Percentiles rank a stretch among this genome's conserved stretches.
These are phyloP conservation scores for Carallia brachiata DNA, from an alignment of 345 rosid genomes.

Conservation along the genomic window DNA sequence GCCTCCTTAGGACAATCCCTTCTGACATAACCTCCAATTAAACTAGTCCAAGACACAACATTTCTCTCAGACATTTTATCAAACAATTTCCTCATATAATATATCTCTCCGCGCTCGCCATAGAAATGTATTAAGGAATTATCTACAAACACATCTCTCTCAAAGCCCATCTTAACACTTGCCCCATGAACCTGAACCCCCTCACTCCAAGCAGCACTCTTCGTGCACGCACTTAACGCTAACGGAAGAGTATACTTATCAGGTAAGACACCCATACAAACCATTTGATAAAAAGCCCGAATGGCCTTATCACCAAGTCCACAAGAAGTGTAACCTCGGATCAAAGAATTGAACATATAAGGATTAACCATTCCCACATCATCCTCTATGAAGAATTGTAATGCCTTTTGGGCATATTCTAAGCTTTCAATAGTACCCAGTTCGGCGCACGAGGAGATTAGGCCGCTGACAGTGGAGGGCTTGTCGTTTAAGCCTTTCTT, in stretches of 20 bases:
- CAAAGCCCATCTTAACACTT: constrained; percentile 44
- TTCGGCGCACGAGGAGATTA: constrained; percentile 45
- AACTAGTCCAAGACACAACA: constrained; percentile 72
- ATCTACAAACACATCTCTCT: constrained; percentile 41
- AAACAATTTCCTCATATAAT: constrained; percentile 45
- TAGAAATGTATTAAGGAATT: constrained; percentile 64
- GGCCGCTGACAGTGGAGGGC: constrained; percentile 27
- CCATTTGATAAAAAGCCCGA: constrained; percentile 37
- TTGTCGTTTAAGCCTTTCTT: constrained; percentile 32
- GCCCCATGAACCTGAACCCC: constrained; percentile 64
- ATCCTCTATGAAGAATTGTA: constrained; percentile 35
- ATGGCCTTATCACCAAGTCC: constrained; percentile 48
- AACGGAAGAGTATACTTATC: constrained; percentile 63
- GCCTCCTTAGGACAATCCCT: constrained; percentile 44
- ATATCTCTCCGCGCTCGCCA: constrained; percentile 49
- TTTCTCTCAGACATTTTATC: constrained; percentile 59
- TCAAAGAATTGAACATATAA: constrained; percentile 56
- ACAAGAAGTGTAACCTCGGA: constrained; percentile 46
- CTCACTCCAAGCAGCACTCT: constrained; percentile 26
- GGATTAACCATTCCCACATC: constrained; percentile 32
- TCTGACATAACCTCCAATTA: constrained; percentile 61
- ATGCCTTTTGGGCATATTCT: constrained; percentile 43
- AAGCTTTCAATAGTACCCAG: constrained; percentile 52
- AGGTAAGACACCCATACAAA: constrained; percentile 40
- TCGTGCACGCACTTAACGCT: constrained; percentile 56